Evolutionary conservation across 2,329 filamentous ascomycete species (phyloP), one percentile per base, ranked within the genome.

Genomic region (Neurospora sp.): DNA sequence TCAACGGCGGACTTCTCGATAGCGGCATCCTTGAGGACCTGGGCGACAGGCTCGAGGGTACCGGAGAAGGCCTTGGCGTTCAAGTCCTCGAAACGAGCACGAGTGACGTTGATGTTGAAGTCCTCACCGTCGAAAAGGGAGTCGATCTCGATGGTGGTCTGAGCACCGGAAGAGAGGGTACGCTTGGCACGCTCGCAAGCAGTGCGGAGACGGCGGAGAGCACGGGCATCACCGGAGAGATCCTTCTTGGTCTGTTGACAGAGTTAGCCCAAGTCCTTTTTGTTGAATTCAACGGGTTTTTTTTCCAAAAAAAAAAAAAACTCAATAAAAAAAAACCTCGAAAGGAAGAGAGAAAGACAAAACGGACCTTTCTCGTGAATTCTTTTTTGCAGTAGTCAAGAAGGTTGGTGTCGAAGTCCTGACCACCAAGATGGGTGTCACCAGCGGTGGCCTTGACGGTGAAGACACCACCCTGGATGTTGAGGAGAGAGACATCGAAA

Each of bases 171-270:
- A 82, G 96, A 98, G 69, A 98, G 89, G 75, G 96, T 98, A 85
- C 96, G 91, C 93, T 99, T 99, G 84, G 96, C 96, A 89, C 96
- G 95, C 88, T 99, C 96, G 85, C 96, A 98, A 84, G 95, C 95
- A 79, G 96, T 98, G 78, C 96, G 90, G 79, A 99, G 92, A 87
- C 96, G 91, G 81, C 96, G 93, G 74, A 99, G 92, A 74, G 96
- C 96, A 84, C 96, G 93, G 76, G 96, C 84, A 81, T 98, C 96
- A 75, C 88, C 87, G 72, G 88, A 90, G 74, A 97, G 86, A 78
- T 95, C 69, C 23, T 23, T 67, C 17, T 43, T 39, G 19, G 43
- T 52, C 43, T 52, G 19, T 15, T 15, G 11, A 38, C 1, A 8
- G 11, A 23, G 10, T 91, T 91, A 36, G 33, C 33, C 1, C 6